Evolutionary conservation across 495 filamentous ascomycete genomes (phyloP), one percentile per base, ranked within the genome.

Genomic region (Podospora tetraspora): DNA sequence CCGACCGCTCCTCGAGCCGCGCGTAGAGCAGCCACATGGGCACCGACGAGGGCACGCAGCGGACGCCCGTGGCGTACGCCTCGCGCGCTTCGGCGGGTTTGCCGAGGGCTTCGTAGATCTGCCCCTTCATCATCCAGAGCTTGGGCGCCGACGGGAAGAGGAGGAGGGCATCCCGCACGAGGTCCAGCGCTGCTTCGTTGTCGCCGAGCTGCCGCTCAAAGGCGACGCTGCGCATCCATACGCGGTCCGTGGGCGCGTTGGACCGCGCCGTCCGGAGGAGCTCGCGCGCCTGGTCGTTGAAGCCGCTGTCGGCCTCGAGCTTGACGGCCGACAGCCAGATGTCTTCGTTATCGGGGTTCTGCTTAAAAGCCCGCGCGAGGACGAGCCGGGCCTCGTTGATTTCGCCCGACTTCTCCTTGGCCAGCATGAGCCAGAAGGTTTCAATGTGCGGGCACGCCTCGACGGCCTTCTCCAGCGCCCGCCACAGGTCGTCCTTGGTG

Each of bases 101-200:
- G 68, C 83, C 85, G 63, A 91, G 85, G 19, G 86, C 81, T 72
- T 97, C 91, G 84, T 98, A 99, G 69, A 98, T 92, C 72, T 99
- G 95, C 4, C 96, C 95, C 79, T 98, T 99, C 83, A 97, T 92
- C 92, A 97, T 97, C 89, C 93, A 97, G 12, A 99, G 85, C 76
- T 97, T 97, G 64, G 92, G 88, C 2, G 90, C 86, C 61, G 87
- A 86, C 12, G 96, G 94, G 78, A 95, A 98, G n/a, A 92, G 82
- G 65, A 92, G 89, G 0, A 99, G 83, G 29, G 89, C 96, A 74
- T 97, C 87, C 72, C 90, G 92, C 69, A 92, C 93, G 8, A 98
- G 87, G 70, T 96, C 88, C 3, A 99, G 83, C 0, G 94, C 91
- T 0, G 88, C 89, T 43, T 95, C 90, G 57, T 84, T 83, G 70